Percentiles rank a stretch among this genome's conserved stretches.
These are phyloP conservation scores for Theobroma cacao DNA, from an alignment of 345 rosid species.

Conservation along the genomic window DNA sequence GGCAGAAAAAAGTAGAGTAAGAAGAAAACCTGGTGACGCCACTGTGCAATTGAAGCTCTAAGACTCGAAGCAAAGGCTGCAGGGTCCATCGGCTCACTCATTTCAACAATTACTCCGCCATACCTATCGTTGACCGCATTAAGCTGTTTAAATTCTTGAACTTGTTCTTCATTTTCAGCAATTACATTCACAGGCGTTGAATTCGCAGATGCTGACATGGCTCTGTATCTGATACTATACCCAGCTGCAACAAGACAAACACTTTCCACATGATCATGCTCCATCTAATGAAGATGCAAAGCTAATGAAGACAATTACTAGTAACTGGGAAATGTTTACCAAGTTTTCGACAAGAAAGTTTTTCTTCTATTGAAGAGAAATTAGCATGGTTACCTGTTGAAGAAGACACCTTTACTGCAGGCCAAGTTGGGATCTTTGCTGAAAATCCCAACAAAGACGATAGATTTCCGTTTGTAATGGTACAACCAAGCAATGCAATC, in stretches of 20 bases:
- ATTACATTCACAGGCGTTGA: slow-evolving; percentile 1
- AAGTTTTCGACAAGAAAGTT: too few relatives aligned
- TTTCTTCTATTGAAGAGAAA: background rate
- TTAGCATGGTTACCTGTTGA: background rate
- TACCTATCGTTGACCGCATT: slow-evolving; percentile 52
- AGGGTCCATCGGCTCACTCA: slow-evolving; percentile 57
- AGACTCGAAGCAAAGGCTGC: slow-evolving; percentile 52
- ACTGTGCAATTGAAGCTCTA: slow-evolving; percentile 48
- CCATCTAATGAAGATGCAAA: background rate
- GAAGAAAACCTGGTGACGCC: slow-evolving; percentile 67
- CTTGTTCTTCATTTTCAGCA: slow-evolving; percentile 5
- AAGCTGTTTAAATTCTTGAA: slow-evolving; percentile 32
- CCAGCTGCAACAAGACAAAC: slow-evolving; percentile 12
- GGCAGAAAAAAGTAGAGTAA: background rate
- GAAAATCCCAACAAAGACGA: background rate
- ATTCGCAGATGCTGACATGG: slow-evolving; percentile 33
- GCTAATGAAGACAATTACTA: background rate
- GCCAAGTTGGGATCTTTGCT: background rate
- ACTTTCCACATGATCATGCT: background rate
- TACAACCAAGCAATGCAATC: background rate
- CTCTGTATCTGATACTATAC: slow-evolving; percentile 17
- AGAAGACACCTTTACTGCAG: background rate
- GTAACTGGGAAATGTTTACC: background rate
- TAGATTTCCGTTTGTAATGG: background rate
- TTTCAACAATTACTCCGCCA: slow-evolving; percentile 70